A percentile compares a stretch with the other conserved stretches of the same genome.
Evolutionary conservation across 148 eudicot species (phyloP).

Genomic region (Linanthus parryae): DNA sequence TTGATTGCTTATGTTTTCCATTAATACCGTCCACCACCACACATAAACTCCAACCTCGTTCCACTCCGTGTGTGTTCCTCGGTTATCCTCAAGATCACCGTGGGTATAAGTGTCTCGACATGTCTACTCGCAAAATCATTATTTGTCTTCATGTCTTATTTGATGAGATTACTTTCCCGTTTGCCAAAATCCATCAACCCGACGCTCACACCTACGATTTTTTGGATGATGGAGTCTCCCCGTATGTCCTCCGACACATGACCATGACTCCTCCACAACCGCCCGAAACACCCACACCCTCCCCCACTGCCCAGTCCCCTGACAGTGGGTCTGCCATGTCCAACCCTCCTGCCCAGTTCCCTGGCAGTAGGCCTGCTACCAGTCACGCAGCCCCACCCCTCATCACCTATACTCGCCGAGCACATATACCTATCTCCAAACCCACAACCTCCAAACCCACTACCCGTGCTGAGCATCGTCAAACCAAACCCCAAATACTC

Average conservation of each 20-base stretch:
- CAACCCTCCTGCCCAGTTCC: no score
- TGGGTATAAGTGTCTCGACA: slow-evolving; percentile 8
- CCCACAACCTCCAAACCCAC: no score
- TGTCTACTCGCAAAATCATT: slow-evolving; percentile 1
- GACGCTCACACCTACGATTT: slow-evolving; percentile 3
- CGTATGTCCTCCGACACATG: not conserved
- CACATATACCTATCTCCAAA: no score
- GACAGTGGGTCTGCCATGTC: no score
- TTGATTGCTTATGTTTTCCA: slow-evolving; percentile 12
- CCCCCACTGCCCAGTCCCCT: not conserved
- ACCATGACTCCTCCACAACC: not conserved
- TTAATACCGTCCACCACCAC: slow-evolving; percentile 8
- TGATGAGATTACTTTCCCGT: slow-evolving; percentile 11
- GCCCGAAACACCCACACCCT: no score
- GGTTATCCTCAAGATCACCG: slow-evolving; percentile 4
- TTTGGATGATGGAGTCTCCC: not conserved
- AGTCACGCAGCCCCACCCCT: no score
- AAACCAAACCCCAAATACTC: no score
- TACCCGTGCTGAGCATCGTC: no score
- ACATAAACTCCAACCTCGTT: slow-evolving; percentile 9
- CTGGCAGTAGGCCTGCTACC: no score
- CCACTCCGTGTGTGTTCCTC: slow-evolving; percentile 12
- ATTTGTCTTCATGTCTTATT: slow-evolving; percentile 10
- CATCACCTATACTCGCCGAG: no score
- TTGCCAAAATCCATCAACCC: not conserved